These are phyloP conservation scores for Sphagnurus paluster DNA, from an alignment of 1,284 basidiomycete species.

Conservation along the genomic window DNA sequence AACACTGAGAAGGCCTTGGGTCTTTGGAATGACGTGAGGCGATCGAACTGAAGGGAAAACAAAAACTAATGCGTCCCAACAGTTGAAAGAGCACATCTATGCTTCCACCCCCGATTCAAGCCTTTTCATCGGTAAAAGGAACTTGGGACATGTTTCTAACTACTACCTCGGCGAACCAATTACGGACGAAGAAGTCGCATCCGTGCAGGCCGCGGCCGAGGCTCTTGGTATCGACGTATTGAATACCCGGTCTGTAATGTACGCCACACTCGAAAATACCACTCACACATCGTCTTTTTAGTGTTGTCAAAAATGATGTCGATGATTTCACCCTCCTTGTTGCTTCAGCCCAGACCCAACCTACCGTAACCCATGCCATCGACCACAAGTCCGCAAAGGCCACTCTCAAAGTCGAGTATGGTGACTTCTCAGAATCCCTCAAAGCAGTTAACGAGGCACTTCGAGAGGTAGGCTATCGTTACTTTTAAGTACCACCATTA, in stretches of 20 bases:
- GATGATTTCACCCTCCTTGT: conserved; percentile 68
- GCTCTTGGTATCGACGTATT: conserved; percentile 69
- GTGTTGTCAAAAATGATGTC: conserved; percentile 65
- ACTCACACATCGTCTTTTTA: conserved; percentile 26
- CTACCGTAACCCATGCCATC: conserved; percentile 46
- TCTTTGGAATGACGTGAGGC: conserved; percentile 62
- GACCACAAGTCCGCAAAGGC: conserved; percentile 39
- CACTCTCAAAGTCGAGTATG: conserved; percentile 68
- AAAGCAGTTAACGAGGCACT: conserved; percentile 56
- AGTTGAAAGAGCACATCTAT: conserved; percentile 78
- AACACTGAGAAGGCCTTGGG: conserved; percentile 54
- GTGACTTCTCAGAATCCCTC: conserved; percentile 64
- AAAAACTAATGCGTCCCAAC: not conserved
- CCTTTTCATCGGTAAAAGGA: conserved; percentile 78
- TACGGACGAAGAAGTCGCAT: conserved; percentile 72
- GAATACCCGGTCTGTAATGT: conserved; percentile 69
- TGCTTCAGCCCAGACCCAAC: conserved; percentile 57
- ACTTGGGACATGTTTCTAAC: conserved; percentile 74
- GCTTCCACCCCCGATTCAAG: conserved; percentile 58
- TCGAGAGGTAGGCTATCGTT: conserved; percentile 50
- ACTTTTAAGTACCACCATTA: not conserved
- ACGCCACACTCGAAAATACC: not conserved
- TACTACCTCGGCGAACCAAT: conserved; percentile 78
- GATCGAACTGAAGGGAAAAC: not conserved
- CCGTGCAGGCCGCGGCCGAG: conserved; percentile 74